These are phyloP conservation scores for Endotrypanum monterogeii DNA, from an alignment of 208 protist genomes.

Conservation along the genomic window DNA sequence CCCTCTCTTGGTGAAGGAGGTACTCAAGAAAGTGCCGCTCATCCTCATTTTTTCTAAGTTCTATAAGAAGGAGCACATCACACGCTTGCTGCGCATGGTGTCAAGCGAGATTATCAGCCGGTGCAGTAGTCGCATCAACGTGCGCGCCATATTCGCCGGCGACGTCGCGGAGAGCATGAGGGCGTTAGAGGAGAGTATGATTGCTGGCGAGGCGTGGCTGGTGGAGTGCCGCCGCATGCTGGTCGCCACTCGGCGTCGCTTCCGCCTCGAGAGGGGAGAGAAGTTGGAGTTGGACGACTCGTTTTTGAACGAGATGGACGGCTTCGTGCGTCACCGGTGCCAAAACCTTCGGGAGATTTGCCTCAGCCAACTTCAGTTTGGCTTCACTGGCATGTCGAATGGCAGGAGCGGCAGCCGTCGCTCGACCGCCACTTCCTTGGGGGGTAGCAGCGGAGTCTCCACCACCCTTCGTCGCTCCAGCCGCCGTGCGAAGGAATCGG, in stretches of 20 bases:
- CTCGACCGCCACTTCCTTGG: slow-evolving; percentile 4
- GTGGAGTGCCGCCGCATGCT: slow-evolving; percentile 88
- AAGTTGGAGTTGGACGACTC: slow-evolving; percentile 93
- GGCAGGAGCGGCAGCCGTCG: slow-evolving; percentile 25
- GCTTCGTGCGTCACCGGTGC: slow-evolving; percentile 97
- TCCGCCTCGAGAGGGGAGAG: slow-evolving; percentile 80
- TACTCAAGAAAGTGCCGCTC: slow-evolving; percentile 93
- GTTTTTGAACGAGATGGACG: slow-evolving; percentile 97
- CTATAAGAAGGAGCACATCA: slow-evolving; percentile 96
- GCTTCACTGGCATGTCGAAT: slow-evolving; percentile 63
- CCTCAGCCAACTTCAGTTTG: slow-evolving; percentile 97
- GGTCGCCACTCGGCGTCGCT: slow-evolving; percentile 74
- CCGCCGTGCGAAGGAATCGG: slow-evolving; percentile 25
- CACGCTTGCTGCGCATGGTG: slow-evolving; percentile 93
- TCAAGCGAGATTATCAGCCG: slow-evolving; percentile 97
- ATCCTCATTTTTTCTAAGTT: slow-evolving; percentile 93
- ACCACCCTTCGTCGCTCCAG: slow-evolving; percentile 13
- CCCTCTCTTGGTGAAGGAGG: slow-evolving; percentile 85
- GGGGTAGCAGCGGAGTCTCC: slow-evolving; percentile 16
- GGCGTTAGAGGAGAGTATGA: slow-evolving; percentile 91
- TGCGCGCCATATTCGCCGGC: slow-evolving; percentile 94
- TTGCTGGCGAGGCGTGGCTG: slow-evolving; percentile 94
- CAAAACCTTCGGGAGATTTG: slow-evolving; percentile 97
- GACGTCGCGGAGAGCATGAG: slow-evolving; percentile 92
- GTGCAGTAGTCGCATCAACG: slow-evolving; percentile 93